A percentile compares a stretch with the other conserved stretches of the same genome.
Evolutionary conservation across 148 eudicot species (phyloP).

Genomic region (Hydrangea macrophylla): DNA sequence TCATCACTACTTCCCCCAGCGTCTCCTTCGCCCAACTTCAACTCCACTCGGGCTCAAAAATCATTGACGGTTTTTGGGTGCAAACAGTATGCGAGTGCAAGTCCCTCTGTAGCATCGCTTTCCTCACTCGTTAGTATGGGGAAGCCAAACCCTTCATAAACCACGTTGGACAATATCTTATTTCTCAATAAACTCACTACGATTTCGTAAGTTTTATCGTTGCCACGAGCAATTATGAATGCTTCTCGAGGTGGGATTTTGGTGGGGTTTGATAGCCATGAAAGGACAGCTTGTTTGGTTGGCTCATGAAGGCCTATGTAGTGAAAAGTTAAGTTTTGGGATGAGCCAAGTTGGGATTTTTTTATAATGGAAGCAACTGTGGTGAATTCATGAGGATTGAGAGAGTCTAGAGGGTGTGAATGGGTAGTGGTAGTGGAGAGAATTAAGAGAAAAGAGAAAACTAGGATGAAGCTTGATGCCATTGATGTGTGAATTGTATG

Average conservation of each 20-base stretch:
- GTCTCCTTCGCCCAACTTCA: no score
- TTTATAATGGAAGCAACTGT: not conserved
- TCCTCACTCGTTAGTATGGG: not conserved
- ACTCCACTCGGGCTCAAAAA: no score
- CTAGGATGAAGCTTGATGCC: no score
- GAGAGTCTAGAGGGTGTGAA: constrained; percentile 7
- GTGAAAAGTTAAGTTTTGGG: not conserved
- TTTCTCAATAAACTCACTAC: not conserved
- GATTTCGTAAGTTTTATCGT: not conserved
- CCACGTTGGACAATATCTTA: not conserved
- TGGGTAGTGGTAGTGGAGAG: no score
- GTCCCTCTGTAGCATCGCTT: no score
- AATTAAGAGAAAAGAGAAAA: no score
- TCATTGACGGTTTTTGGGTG: no score
- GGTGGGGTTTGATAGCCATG: not conserved
- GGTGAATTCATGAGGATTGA: not conserved
- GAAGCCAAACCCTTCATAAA: constrained; percentile 10
- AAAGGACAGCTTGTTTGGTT: not conserved
- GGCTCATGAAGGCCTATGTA: not conserved
- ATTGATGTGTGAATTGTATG: no score
- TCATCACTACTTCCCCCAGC: no score
- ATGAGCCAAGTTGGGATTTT: not conserved
- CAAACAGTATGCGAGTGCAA: no score
- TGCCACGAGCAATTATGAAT: not conserved
- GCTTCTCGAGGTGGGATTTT: not conserved